Percentiles rank a stretch among this genome's conserved stretches.
phyloP scores from a whole-genome alignment of 2,329 filamentous ascomycete species.

The Hypoxylon sp. region DNA sequence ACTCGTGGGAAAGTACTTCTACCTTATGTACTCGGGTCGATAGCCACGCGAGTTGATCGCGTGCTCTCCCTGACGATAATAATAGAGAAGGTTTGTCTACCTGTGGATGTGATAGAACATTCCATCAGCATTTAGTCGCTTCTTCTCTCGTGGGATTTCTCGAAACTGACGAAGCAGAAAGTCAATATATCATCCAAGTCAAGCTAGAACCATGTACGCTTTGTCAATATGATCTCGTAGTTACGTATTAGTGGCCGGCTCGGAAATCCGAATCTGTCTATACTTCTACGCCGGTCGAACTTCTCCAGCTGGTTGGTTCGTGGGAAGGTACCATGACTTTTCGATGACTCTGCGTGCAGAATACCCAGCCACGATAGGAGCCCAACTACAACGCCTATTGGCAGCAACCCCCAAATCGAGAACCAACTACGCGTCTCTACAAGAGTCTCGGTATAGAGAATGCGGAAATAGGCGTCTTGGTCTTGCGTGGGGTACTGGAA shows the following conservation, averaged over 20 bases:
- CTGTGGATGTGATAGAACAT: background rate
- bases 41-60: background rate
- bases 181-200: constrained; percentile 1
- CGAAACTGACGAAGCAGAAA: background rate
- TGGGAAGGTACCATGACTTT: constrained; percentile 22
- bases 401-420: constrained; percentile 16
- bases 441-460: constrained; percentile 21
- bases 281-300: constrained; percentile 18
- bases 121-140: background rate
- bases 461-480: constrained; percentile 28
- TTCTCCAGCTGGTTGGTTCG: constrained; percentile 13
- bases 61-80: background rate
- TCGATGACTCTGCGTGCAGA: constrained; percentile 19
- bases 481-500: constrained; percentile 30
- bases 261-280: constrained; percentile 6
- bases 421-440: constrained; percentile 24
- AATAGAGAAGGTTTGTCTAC: background rate
- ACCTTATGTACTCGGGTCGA: background rate
- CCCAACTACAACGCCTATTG: constrained; percentile 25
- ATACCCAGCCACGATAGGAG: constrained; percentile 9
- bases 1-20: background rate
- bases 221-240: constrained; percentile 7
- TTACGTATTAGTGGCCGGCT: constrained; percentile 9
- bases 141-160: background rate
- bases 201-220: background rate